These are phyloP conservation scores for Cryphonectria japonica DNA, from an alignment of 2,329 filamentous ascomycete species.

Conservation along the genomic window DNA sequence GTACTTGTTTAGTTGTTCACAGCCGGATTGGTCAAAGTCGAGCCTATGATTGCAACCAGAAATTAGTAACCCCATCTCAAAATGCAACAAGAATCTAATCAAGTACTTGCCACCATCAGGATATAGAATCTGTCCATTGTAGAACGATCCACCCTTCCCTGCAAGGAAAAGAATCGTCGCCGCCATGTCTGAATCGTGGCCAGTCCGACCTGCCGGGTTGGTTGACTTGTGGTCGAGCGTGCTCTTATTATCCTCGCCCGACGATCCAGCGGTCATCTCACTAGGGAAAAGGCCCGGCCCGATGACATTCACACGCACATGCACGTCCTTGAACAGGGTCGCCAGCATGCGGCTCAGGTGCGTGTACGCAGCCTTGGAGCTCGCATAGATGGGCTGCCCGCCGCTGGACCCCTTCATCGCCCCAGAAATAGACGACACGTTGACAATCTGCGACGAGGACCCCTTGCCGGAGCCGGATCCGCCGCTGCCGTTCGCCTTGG, in stretches of 20 bases:
- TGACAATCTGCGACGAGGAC: conserved; percentile 54
- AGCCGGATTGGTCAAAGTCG: conserved; percentile 20
- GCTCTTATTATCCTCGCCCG: conserved; percentile 51
- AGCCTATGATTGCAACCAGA: neutral
- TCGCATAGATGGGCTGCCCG: conserved; percentile 58
- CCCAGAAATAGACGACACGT: conserved; percentile 55
- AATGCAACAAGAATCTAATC: neutral
- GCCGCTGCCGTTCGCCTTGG: conserved; percentile 40
- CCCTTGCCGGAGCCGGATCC: conserved; percentile 42
- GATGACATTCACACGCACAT: conserved; percentile 61
- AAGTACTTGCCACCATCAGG: conserved; percentile 47
- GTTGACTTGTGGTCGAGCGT: conserved; percentile 44
- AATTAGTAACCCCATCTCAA: neutral
- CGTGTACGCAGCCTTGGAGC: conserved; percentile 51
- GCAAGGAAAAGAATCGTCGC: conserved; percentile 55
- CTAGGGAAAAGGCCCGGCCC: conserved; percentile 51
- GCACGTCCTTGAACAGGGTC: conserved; percentile 49
- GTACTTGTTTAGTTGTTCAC: conserved; percentile 14
- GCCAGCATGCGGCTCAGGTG: conserved; percentile 51
- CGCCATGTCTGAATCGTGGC: conserved; percentile 54
- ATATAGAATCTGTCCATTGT: conserved; percentile 57
- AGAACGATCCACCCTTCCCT: conserved; percentile 53
- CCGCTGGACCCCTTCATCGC: conserved; percentile 53
- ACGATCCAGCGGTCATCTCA: conserved; percentile 53
- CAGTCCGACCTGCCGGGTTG: conserved; percentile 48